Base-by-base conservation (phyloP, 1,139 yeast genomes). In the Lodderomyces parapsilosis region DNA sequence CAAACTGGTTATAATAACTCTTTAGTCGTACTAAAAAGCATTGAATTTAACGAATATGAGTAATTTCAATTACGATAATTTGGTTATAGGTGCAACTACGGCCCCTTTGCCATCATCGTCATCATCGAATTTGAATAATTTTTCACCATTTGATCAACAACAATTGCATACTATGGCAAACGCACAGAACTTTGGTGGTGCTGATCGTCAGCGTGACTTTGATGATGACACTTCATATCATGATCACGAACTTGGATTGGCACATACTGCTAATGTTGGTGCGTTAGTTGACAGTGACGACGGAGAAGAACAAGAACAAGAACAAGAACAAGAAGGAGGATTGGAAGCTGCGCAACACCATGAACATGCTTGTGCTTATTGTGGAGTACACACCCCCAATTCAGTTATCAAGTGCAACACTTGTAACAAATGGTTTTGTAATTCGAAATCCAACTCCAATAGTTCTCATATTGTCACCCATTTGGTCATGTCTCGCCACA, bases 401-500 rank as follows among this genome's bases (percentile, higher is more conserved):
- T 74, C 85, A 39, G 86, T 90, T 17, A 86, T 86, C 35, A 81
- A 84, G 54, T 91, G 98, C 66, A 78, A 80, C 46, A 72, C 78
- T 4, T 90, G 97, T 63, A 65, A 80, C 56, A 84, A 82, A 59
- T 91, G 97, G 97, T 91, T 91, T 60, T 91, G 98, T 66, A 91
- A 91, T 59, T 77, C 87, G n/a, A 79, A 81, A 46, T 73, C 80
- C 23, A 70, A 71, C 37, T 69, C 81, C 8, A 65, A 78, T 8
- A 81, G 91, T 15, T 86, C 96, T 1, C 98, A 91, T 60, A 87
- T 91, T 25, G 82, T 91, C 13, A 86, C 89, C 14, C 98, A 91
- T 63, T 67, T 90, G 59, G 95, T 89, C 28, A 67, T 87, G 55
- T 78, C 96, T 2, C 81, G 86, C 47, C 97, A 91, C 60, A 82